A percentile compares a stretch with the other conserved stretches of the same genome.
These are phyloP conservation scores for Favolaschia claudopus DNA, from an alignment of 768 basidiomycete species.

Conservation along the genomic window DNA sequence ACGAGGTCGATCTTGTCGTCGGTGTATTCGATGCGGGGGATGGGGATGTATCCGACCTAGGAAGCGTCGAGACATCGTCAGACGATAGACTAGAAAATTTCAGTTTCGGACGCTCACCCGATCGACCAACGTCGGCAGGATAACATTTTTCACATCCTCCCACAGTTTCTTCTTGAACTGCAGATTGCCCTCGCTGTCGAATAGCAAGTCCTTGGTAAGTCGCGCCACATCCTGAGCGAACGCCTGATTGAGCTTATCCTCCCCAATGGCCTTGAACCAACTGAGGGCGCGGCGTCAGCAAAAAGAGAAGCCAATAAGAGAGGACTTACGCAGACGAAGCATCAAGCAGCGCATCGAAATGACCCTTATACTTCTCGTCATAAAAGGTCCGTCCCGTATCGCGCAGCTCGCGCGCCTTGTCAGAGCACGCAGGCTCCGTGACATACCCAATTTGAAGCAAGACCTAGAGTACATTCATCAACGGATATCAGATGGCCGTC, in stretches of 20 bases:
- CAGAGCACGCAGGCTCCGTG: constrained; percentile 77
- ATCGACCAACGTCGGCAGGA: constrained; percentile 80
- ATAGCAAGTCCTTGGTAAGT: constrained; percentile 84
- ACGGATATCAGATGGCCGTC: background rate
- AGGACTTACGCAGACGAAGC: constrained; percentile 44
- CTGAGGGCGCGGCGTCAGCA: constrained; percentile 32
- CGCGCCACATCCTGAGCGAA: constrained; percentile 87
- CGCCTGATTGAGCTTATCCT: constrained; percentile 81
- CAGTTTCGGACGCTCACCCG: constrained; percentile 53
- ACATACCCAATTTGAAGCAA: constrained; percentile 87
- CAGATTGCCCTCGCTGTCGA: constrained; percentile 80
- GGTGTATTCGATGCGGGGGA: constrained; percentile 94
- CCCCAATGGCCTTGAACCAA: constrained; percentile 88
- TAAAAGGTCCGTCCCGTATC: constrained; percentile 84
- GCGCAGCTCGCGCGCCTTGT: constrained; percentile 65
- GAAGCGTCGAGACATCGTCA: background rate
- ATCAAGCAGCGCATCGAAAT: constrained; percentile 84
- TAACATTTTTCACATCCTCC: constrained; percentile 86
- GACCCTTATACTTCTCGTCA: constrained; percentile 65
- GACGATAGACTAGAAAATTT: background rate
- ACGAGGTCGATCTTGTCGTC: constrained; percentile 88
- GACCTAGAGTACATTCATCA: constrained; percentile 44
- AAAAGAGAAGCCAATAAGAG: background rate
- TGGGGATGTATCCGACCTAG: constrained; percentile 82
- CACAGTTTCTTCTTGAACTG: constrained; percentile 90